Conservation (phyloP, 345 rosid genomes). For the Draba incana region DNA sequence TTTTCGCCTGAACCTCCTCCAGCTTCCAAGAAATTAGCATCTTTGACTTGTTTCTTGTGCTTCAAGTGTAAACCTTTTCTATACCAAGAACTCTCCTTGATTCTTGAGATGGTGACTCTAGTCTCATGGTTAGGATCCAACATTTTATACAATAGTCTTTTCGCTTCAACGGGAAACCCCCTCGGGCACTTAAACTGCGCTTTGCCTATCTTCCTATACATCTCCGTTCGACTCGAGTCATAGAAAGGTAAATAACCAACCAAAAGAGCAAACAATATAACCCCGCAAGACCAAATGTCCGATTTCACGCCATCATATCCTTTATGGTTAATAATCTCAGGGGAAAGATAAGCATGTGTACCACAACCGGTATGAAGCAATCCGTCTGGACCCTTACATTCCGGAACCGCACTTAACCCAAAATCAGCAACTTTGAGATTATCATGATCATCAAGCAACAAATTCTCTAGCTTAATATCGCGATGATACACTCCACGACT, state of each 20-base stretch:
- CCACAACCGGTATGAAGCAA: constrained; percentile 70
- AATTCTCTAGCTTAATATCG: constrained; percentile 71
- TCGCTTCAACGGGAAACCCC: constrained; percentile 65
- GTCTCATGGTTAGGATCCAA: constrained; percentile 62
- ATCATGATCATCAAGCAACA: constrained; percentile 24
- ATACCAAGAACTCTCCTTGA: constrained; percentile 73
- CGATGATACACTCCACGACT: constrained; percentile 71
- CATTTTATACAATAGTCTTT: constrained; percentile 54
- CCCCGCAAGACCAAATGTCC: constrained; percentile 79
- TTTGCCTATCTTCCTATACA: constrained; percentile 70
- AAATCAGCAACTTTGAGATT: constrained; percentile 69
- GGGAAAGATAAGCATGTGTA: constrained; percentile 67
- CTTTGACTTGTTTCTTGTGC: constrained; percentile 47
- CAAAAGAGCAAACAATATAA: constrained; percentile 61
- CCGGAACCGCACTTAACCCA: constrained; percentile 66
- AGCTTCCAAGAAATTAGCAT: constrained; percentile 24
- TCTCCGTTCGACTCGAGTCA: constrained; percentile 59
- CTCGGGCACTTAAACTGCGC: constrained; percentile 67
- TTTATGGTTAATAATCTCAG: constrained; percentile 60
- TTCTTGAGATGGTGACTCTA: constrained; percentile 57
- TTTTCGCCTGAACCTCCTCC: constrained; percentile 41
- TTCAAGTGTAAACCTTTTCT: constrained; percentile 55
- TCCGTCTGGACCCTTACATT: constrained; percentile 61
- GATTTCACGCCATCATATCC: constrained; percentile 73
- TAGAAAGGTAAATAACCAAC: constrained; percentile 71